Evolutionary conservation across 257 asterid genomes (phyloP), one percentile per base, ranked within the genome.

Genomic region (Plantago major): DNA sequence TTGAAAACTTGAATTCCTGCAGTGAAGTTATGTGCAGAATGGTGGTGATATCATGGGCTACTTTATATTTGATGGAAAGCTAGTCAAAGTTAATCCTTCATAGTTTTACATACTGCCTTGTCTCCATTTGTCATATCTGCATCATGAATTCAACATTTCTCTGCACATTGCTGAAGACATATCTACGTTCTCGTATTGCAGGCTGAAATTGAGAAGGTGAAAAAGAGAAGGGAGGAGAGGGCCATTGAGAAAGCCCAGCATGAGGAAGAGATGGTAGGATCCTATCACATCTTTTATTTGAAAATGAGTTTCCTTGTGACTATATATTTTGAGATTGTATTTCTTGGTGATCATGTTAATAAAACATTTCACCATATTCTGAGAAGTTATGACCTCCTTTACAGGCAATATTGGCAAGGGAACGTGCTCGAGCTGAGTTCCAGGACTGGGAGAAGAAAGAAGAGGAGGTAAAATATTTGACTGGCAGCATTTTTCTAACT

Each of bases 391-490:
- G 56, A 60, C 55, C 46, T 73, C 42, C 33, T 58, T 73, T 44
- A 22, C 63, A 85, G 96, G 92, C 94, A 42, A 58, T 86, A 76
- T 64, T 92, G 76, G 97, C 96, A 11, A 81, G 99, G 74, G 99
- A 92, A 75, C 90, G 97, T 19, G 99, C 97, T 30, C 86, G 95
- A 42, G 99, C 99, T 13, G 99, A 92, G 82, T 89, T 84, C 67
- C 96, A 92, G 9, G 99, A 92, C 70, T 92, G 97, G 99, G 99
- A 92, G 81, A 92, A 92, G 89, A 92, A 89, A 71, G 99, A 92
- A 74, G 99, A 92, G 65, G 99, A 92, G 86, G 96, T 83, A 68
- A 46, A 64, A 12, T 28, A 46, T 58, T 51, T 55, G 45, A 18
- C n/a, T 61, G 10, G 53, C 56, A 55, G 38, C 53, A 63, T 65